phyloP scores from a whole-genome alignment of 2,329 filamentous ascomycete genomes.

The Aspergillus clavatus region DNA sequence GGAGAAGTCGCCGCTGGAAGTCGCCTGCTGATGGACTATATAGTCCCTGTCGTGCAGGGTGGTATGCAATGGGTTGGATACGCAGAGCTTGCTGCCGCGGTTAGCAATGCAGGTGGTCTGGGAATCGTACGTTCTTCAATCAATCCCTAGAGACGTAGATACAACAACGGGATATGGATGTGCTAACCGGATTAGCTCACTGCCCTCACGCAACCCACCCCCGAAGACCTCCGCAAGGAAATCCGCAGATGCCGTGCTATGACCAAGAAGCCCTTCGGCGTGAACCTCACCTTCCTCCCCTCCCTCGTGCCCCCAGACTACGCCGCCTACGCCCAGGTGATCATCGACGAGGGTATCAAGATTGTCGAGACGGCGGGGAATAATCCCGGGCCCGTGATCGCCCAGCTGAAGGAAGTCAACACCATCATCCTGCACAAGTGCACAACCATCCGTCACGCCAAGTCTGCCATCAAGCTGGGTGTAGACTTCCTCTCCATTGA shows the following conservation, averaged over 20 bases:
- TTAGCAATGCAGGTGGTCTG: constrained; percentile 50
- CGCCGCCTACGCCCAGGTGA: constrained; percentile 79
- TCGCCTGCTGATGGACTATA: constrained; percentile 5
- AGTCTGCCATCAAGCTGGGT: constrained; percentile 85
- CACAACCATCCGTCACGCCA: constrained; percentile 89
- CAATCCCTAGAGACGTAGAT: too few species aligned
- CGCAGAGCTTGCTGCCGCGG: constrained; percentile 50
- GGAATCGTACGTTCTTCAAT: constrained; percentile 43
- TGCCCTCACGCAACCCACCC: constrained; percentile 80
- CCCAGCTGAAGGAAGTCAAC: constrained; percentile 74
- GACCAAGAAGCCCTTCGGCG: constrained; percentile 64
- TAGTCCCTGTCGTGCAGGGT: constrained; percentile 48
- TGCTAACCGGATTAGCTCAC: constrained; percentile 37
- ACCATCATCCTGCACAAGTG: constrained; percentile 91
- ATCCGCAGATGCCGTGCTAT: constrained; percentile 80
- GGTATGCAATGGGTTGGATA: constrained; percentile 56
- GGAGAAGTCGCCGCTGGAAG: neutral
- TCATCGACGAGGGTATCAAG: constrained; percentile 86
- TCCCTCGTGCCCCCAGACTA: constrained; percentile 89
- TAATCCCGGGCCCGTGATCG: constrained; percentile 83
- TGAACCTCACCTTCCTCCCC: constrained; percentile 92
- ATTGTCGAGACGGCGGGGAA: constrained; percentile 94
- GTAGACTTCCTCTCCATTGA: constrained; percentile 97
- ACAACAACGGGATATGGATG: neutral
- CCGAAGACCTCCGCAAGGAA: constrained; percentile 87